Percentiles rank a stretch among this genome's conserved stretches.
Evolutionary conservation across 2,329 filamentous ascomycete genomes (phyloP).

Genomic region (Colletotrichum lentis): DNA sequence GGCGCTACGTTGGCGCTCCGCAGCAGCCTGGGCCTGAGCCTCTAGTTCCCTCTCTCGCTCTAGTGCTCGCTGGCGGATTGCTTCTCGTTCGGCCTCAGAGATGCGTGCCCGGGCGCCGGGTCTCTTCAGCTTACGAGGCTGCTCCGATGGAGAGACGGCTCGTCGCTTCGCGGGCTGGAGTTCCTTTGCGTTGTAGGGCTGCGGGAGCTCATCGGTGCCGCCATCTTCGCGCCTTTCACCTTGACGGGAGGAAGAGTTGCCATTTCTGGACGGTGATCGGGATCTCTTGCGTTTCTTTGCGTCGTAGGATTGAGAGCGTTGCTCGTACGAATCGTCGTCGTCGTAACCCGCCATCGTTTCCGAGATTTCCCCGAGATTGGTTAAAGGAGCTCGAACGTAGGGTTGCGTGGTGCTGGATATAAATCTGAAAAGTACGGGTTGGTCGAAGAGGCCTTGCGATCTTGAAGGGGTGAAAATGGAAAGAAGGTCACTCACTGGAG

Average conservation of each 20-base stretch:
- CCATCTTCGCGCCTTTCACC: constrained; percentile 44
- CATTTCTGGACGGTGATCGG: constrained; percentile 44
- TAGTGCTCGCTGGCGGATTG: constrained; percentile 69
- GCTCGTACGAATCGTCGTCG: constrained; percentile 22
- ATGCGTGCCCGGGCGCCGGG: constrained; percentile 74
- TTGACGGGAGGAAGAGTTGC: constrained; percentile 34
- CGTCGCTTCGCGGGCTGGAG: constrained; percentile 68
- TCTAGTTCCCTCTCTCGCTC: constrained; percentile 61
- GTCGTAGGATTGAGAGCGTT: constrained; percentile 46
- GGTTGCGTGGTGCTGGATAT: background rate
- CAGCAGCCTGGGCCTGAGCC: constrained; percentile 48
- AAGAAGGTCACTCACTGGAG: background rate
- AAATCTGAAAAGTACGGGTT: no score
- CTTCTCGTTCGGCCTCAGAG: constrained; percentile 71
- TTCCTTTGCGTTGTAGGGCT: constrained; percentile 67
- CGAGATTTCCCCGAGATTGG: background rate
- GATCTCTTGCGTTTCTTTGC: constrained; percentile 54
- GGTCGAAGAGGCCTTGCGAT: background rate
- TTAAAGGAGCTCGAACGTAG: no score
- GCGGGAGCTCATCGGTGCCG: constrained; percentile 57
- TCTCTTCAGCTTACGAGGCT: constrained; percentile 72
- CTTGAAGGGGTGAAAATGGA: background rate
- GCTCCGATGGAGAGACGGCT: constrained; percentile 62
- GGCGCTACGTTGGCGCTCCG: constrained; percentile 60
- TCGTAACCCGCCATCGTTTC: constrained; percentile 39